Conservation (phyloP, 2,329 filamentous ascomycete genomes). For the Colletotrichum brevisporum region DNA sequence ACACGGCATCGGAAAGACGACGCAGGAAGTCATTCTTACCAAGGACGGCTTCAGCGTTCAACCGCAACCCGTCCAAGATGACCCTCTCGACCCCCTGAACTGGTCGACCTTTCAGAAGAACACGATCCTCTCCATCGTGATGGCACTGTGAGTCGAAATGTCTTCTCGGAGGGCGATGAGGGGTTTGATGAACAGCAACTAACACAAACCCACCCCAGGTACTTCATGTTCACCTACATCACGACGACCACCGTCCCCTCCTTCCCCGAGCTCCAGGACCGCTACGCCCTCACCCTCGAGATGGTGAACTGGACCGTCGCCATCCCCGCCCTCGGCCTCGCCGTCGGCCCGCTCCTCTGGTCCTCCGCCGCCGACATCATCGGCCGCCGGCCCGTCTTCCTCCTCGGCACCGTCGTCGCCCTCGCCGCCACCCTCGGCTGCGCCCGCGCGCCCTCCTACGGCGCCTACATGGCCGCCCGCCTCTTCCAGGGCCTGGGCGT, state of each 20-base stretch:
- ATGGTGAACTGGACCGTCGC: constrained; percentile 70
- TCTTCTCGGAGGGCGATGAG: neutral
- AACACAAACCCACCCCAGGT: constrained; percentile 49
- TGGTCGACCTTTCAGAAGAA: constrained; percentile 64
- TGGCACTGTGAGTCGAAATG: constrained; percentile 59
- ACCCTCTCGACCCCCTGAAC: constrained; percentile 68
- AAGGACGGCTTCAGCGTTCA: constrained; percentile 52
- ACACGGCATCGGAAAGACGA: constrained; percentile 25
- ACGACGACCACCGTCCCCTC: constrained; percentile 70
- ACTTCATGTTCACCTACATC: constrained; percentile 72
- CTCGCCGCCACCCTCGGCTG: constrained; percentile 52
- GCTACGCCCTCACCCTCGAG: constrained; percentile 59
- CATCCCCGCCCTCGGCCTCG: constrained; percentile 63
- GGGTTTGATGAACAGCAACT: neutral
- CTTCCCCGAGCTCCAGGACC: constrained; percentile 62
- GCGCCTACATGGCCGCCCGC: constrained; percentile 69
- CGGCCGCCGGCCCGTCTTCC: constrained; percentile 64
- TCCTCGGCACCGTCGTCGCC: constrained; percentile 55
- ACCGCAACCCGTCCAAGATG: constrained; percentile 51
- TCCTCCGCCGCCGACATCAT: constrained; percentile 64
- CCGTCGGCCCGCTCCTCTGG: constrained; percentile 65
- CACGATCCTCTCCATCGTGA: constrained; percentile 64
- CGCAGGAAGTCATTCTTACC: constrained; percentile 40
- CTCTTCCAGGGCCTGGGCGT: constrained; percentile 72
- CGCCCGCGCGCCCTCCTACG: constrained; percentile 54